Evolutionary conservation across 805 yeast species (phyloP).

Genomic region (Lipomyces sp.): DNA sequence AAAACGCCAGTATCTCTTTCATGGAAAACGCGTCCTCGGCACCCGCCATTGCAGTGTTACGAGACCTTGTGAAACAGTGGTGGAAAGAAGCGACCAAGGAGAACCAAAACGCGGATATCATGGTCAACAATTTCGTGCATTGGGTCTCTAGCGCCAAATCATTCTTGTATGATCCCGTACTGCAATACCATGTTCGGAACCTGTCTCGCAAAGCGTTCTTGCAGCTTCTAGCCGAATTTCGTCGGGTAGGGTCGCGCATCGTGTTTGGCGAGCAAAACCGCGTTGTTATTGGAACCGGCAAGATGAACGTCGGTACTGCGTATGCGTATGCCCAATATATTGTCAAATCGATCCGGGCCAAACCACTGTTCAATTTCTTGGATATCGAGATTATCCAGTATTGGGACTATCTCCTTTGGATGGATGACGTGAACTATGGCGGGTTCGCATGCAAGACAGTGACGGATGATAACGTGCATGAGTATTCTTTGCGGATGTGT

Average conservation of each 20-base stretch:
- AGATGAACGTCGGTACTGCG: slow-evolving; percentile 80
- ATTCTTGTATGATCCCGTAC: slow-evolving; percentile 70
- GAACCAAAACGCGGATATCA: slow-evolving; percentile 74
- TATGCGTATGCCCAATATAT: slow-evolving; percentile 89
- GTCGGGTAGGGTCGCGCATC: slow-evolving; percentile 74
- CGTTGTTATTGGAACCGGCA: slow-evolving; percentile 72
- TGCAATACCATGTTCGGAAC: slow-evolving; percentile 87
- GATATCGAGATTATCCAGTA: slow-evolving; percentile 74
- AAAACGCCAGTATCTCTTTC: slow-evolving; percentile 48
- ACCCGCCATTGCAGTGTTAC: slow-evolving; percentile 70
- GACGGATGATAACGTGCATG: slow-evolving; percentile 39
- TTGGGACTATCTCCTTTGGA: slow-evolving; percentile 95
- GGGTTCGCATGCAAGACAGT: slow-evolving; percentile 60
- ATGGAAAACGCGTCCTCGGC: slow-evolving; percentile 84
- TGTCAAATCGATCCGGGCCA: slow-evolving; percentile 74
- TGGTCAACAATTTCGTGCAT: slow-evolving; percentile 77
- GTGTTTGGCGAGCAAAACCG: slow-evolving; percentile 81
- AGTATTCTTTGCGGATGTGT: slow-evolving; percentile 53
- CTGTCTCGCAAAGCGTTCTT: slow-evolving; percentile 79
- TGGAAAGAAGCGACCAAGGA: slow-evolving; percentile 85
- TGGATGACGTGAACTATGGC: slow-evolving; percentile 87
- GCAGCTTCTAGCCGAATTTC: slow-evolving; percentile 80
- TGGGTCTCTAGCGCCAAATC: slow-evolving; percentile 87
- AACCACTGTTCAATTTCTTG: slow-evolving; percentile 79
- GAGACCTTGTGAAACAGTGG: slow-evolving; percentile 82